Conservation (phyloP, 2,329 filamentous ascomycete species). For the Didymella pinodella region DNA sequence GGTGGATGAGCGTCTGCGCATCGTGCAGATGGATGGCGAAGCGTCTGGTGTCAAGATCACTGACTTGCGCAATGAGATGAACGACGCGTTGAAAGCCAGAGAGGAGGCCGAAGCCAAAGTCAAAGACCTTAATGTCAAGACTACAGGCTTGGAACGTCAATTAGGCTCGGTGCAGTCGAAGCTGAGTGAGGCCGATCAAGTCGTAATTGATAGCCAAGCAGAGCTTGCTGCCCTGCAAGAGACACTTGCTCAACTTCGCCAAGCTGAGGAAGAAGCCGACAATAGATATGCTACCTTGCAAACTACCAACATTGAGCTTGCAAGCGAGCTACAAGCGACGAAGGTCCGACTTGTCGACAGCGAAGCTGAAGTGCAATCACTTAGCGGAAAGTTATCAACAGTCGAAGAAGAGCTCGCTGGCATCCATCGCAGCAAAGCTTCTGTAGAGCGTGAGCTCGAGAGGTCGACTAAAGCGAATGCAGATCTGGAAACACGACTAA, state of each 20-base stretch:
- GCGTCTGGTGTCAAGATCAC: conserved; percentile 21
- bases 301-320: conserved; percentile 26
- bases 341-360: conserved; percentile 24
- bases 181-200: conserved; percentile 23
- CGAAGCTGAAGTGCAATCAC: conserved; percentile 21
- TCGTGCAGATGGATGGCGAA: conserved; percentile 19
- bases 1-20: conserved; percentile 19
- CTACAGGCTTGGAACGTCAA: conserved; percentile 17
- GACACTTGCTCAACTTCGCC: conserved; percentile 23
- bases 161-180: conserved; percentile 22
- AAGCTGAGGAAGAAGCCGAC: conserved; percentile 33
- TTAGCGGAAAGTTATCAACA: conserved; percentile 22
- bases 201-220: conserved; percentile 19
- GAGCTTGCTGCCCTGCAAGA: conserved; percentile 29
- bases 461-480: conserved; percentile 22
- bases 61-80: conserved; percentile 22
- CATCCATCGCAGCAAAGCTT: conserved; percentile 25
- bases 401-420: conserved; percentile 31
- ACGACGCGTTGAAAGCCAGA: conserved; percentile 16
- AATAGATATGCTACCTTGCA: conserved; percentile 27
- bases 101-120: conserved; percentile 20
- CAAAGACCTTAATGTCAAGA: conserved; percentile 10
- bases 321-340: conserved; percentile 26
- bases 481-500: conserved; percentile 34
- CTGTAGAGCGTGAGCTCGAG: conserved; percentile 29